Conservation (phyloP, 495 filamentous ascomycete genomes). For the Barbatosphaeria neglecta region DNA sequence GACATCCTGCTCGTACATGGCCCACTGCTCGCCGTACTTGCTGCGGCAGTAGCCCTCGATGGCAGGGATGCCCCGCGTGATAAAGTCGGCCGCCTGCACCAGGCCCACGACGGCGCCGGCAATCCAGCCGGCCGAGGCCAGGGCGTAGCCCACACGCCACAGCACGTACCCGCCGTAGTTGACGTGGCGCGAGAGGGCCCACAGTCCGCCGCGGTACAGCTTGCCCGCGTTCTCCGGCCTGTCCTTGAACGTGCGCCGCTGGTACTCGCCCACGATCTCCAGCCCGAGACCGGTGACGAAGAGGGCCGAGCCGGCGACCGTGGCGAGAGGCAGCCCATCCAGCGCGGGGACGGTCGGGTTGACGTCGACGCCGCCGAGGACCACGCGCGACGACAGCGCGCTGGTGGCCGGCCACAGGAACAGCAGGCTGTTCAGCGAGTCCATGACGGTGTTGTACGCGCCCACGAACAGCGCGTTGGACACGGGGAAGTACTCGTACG, state of each 20-base stretch:
- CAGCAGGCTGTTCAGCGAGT: conserved; percentile 32
- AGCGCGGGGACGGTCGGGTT: conserved; percentile 3
- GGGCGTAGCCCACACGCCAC: conserved; percentile 37
- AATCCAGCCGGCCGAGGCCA: conserved; percentile 29
- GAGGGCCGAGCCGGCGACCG: conserved; percentile 24
- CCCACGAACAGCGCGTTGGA: conserved; percentile 16
- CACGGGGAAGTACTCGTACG: conserved; percentile 30
- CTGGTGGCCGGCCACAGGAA: conserved; percentile 24
- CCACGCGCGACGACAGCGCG: not conserved
- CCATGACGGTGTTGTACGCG: conserved; percentile 30
- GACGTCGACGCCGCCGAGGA: conserved; percentile 11
- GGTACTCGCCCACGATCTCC: conserved; percentile 35
- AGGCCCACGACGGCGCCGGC: conserved; percentile 20
- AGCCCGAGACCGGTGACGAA: conserved; percentile 31
- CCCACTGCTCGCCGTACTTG: conserved; percentile 30
- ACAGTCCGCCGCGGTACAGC: conserved; percentile 37
- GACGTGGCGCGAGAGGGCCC: conserved; percentile 37
- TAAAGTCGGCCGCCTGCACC: conserved; percentile 34
- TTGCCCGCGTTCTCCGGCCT: conserved; percentile 39
- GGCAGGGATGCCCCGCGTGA: conserved; percentile 28
- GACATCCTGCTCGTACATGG: conserved; percentile 24
- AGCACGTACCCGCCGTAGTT: conserved; percentile 45
- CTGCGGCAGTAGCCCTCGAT: conserved; percentile 36
- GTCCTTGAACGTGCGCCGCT: conserved; percentile 40
- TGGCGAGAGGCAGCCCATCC: conserved; percentile 8